These are phyloP conservation scores for Sporisorium sorghi DNA, from an alignment of 1,284 basidiomycete genomes.

Conservation along the genomic window DNA sequence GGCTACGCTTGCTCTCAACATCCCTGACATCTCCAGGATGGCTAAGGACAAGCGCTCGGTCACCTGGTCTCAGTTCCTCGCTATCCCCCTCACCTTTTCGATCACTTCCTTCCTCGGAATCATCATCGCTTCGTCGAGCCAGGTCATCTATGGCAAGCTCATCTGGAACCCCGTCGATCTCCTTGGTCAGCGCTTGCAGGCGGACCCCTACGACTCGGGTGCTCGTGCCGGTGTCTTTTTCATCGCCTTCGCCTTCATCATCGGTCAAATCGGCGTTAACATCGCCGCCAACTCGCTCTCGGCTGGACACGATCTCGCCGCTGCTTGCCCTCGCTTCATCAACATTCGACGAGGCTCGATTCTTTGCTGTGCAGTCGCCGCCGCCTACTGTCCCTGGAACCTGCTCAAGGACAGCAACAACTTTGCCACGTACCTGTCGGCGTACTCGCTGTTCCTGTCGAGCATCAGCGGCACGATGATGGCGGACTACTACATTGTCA, in stretches of 20 bases:
- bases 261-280: constrained; percentile 75
- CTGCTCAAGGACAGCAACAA: constrained; percentile 80
- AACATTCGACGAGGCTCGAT: constrained; percentile 87
- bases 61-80: constrained; percentile 61
- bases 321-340: constrained; percentile 80
- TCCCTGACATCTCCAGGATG: constrained; percentile 58
- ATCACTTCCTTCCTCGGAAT: constrained; percentile 85
- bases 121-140: constrained; percentile 79
- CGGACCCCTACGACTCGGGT: constrained; percentile 74
- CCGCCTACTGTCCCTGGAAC: constrained; percentile 83
- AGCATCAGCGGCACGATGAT: constrained; percentile 70
- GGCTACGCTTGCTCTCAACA: constrained; percentile 59
- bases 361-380: constrained; percentile 79
- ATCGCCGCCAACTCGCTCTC: constrained; percentile 86
- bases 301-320: constrained; percentile 85
- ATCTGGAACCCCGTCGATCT: constrained; percentile 85
- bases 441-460: constrained; percentile 72
- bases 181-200: constrained; percentile 77
- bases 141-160: constrained; percentile 79
- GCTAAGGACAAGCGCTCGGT: constrained; percentile 47
- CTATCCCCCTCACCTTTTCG: constrained; percentile 80
- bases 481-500: constrained; percentile 80
- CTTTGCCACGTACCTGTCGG: constrained; percentile 85
- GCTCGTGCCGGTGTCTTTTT: constrained; percentile 73
- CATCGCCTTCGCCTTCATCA: constrained; percentile 77